Conservation (phyloP, 257 asterid genomes). For the Nemophila menziesii region DNA sequence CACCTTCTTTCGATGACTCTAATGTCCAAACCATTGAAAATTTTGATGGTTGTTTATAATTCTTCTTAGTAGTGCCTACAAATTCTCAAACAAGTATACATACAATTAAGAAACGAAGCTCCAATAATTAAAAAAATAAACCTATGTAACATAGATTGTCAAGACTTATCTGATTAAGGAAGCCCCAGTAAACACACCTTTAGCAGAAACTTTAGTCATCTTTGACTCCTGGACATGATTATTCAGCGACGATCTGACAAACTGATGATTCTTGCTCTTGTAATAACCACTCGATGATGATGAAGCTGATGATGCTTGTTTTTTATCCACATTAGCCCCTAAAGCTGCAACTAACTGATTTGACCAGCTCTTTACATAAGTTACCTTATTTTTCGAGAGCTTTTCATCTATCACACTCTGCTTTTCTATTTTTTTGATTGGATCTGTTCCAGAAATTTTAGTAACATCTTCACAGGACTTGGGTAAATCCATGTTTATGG, state of each 20-base stretch:
- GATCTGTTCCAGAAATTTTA: constrained; percentile 24
- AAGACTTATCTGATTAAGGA: not conserved
- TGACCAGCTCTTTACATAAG: constrained; percentile 56
- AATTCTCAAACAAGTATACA: constrained; percentile 3
- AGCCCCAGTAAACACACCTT: constrained; percentile 4
- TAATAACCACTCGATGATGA: constrained; percentile 71
- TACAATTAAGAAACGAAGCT: not conserved
- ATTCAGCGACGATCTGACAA: constrained; percentile 55
- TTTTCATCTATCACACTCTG: constrained; percentile 30
- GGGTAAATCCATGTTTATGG: constrained; percentile 5
- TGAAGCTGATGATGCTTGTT: constrained; percentile 25
- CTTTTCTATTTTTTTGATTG: constrained; percentile 29
- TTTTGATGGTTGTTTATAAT: constrained; percentile 17
- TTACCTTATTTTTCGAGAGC: constrained; percentile 33
- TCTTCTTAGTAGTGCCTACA: constrained; percentile 43
- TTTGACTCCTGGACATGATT: constrained; percentile 25
- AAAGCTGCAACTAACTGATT: constrained; percentile 80
- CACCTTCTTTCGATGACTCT: constrained; percentile 32
- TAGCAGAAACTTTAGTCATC: constrained; percentile 26
- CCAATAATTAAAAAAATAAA: too few relatives aligned
- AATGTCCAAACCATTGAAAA: constrained; percentile 70
- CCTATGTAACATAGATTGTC: not conserved
- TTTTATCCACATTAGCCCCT: constrained; percentile 27
- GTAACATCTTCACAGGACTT: constrained; percentile 18
- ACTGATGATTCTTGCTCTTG: constrained; percentile 78